Evolutionary conservation across 176 grass and related monocot species (phyloP).

Genomic region (Aegilops tauschii): DNA sequence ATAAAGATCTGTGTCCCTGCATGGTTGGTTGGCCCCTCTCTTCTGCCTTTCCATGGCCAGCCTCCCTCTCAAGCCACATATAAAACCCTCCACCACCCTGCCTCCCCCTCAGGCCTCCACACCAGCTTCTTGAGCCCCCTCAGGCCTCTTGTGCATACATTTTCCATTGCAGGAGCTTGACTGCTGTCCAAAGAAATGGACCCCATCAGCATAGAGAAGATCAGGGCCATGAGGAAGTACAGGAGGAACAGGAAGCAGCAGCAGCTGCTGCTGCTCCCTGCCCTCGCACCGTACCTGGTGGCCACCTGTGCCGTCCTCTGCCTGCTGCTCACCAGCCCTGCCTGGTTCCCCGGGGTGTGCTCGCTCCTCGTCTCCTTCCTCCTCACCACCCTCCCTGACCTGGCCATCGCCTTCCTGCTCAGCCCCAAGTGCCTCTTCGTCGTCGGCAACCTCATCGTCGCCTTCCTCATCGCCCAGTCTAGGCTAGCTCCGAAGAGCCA

Average conservation of each 20-base stretch:
- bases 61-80: conserved; percentile 24
- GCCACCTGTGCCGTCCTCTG: conserved; percentile 44
- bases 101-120: not conserved
- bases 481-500: conserved; percentile 35
- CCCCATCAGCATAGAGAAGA: conserved; percentile 59
- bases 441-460: conserved; percentile 74
- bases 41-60: conserved; percentile 31
- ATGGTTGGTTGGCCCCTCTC: not conserved
- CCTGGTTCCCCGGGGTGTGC: conserved; percentile 56
- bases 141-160: conserved; percentile 23
- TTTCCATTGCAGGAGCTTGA: conserved; percentile 18
- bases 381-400: conserved; percentile 48
- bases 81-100: conserved; percentile 36
- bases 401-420: conserved; percentile 42
- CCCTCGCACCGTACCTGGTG: conserved; percentile 42
- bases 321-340: conserved; percentile 62
- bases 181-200: conserved; percentile 50
- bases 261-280: conserved; percentile 31
- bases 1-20: conserved; percentile 20
- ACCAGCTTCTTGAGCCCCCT: conserved; percentile 27
- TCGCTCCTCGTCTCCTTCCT: conserved; percentile 43
- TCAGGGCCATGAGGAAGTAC: conserved; percentile 73
- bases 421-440: conserved; percentile 85
- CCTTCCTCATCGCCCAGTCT: conserved; percentile 80
- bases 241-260: conserved; percentile 44